Conservation (phyloP, 2,329 filamentous ascomycete genomes). For the Thermothelomyces thermophilus region DNA sequence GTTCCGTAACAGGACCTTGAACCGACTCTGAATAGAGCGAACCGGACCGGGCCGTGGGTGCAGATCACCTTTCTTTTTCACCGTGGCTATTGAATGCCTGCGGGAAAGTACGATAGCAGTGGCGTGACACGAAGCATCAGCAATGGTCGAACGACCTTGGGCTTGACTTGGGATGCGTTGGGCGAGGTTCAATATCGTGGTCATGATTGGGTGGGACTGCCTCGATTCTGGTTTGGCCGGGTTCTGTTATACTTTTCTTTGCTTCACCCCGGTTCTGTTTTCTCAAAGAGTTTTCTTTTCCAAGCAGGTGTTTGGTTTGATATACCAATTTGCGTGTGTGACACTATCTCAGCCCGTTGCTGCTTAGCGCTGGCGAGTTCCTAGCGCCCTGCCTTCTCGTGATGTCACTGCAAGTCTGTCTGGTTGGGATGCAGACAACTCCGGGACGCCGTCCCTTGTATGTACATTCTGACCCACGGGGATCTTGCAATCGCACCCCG, state of each 20-base stretch:
- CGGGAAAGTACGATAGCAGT: neutral
- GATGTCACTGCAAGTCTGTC: too few relatives aligned
- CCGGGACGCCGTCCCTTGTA: too few relatives aligned
- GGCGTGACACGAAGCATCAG: neutral
- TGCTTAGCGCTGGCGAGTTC: neutral
- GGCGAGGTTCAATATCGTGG: constrained; percentile 15
- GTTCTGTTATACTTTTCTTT: constrained; percentile 9
- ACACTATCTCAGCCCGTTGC: constrained; percentile 2
- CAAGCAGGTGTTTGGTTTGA: constrained; percentile 2
- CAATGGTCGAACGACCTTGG: neutral
- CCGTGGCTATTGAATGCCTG: neutral
- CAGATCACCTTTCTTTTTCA: neutral
- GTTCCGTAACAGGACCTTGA: neutral
- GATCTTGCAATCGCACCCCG: too few relatives aligned
- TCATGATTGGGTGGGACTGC: constrained; percentile 8
- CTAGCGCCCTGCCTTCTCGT: neutral
- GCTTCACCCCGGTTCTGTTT: constrained; percentile 14
- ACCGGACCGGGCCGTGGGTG: neutral
- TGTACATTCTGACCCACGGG: too few relatives aligned
- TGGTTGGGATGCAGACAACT: too few relatives aligned
- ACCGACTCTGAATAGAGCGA: neutral
- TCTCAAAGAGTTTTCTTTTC: constrained; percentile 14
- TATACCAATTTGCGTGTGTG: constrained; percentile 16
- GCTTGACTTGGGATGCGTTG: constrained; percentile 17
- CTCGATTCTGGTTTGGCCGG: constrained; percentile 5